A percentile compares a stretch with the other conserved stretches of the same genome.
Conservation (phyloP, 257 asterid species). For the Solanum dulcamara region DNA sequence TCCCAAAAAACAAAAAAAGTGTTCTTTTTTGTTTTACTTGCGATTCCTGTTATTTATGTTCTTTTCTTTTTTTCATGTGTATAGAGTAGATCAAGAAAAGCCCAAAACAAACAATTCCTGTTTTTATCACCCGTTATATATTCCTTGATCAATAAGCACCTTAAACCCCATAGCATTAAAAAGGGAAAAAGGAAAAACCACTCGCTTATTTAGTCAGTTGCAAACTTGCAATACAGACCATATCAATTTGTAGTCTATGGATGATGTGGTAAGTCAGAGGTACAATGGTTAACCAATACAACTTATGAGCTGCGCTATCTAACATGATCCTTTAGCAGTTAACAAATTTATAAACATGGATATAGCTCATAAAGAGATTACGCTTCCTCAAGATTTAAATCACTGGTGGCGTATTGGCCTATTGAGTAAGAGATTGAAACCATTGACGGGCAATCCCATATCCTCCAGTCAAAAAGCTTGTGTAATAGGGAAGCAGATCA, state of each 20-base stretch:
- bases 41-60: not conserved
- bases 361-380: not conserved
- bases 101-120: not conserved
- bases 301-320: not conserved
- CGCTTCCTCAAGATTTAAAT: not conserved
- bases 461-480: not conserved
- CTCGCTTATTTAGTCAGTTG: not conserved
- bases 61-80: not conserved
- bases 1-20: not conserved
- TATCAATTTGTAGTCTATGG: not conserved
- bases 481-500: not conserved
- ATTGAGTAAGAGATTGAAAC: not conserved
- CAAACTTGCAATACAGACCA: not conserved
- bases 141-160: not conserved
- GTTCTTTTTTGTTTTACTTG: not conserved
- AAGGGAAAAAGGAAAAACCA: not conserved
- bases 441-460: not conserved
- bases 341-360: not conserved
- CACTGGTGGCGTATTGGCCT: not conserved
- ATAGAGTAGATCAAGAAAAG: not conserved
- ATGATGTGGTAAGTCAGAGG: not conserved
- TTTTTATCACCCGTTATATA: not conserved
- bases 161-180: not conserved
- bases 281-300: not conserved
- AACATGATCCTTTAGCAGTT: not conserved